phyloP scores from a whole-genome alignment of 306 rosid species.

The Acacia crassicarpa region DNA sequence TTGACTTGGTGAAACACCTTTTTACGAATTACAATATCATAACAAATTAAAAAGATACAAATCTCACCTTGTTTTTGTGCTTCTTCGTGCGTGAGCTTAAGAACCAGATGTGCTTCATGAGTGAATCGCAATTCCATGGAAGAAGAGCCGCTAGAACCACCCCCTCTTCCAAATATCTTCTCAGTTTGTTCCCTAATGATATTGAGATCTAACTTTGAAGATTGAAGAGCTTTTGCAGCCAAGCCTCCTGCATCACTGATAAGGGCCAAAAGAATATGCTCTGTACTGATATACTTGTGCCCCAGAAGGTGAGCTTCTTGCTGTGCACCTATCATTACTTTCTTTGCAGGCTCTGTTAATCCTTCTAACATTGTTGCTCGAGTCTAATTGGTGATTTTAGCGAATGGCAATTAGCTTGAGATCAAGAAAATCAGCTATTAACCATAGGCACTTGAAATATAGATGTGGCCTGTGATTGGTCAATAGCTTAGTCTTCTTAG shows the following conservation, averaged over 20 bases:
- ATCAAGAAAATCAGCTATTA: neutral
- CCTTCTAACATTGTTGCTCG: slow-evolving; percentile 60
- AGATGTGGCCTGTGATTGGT: neutral
- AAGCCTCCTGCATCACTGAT: slow-evolving; percentile 64
- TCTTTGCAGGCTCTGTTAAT: slow-evolving; percentile 60
- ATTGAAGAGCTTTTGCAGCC: slow-evolving; percentile 67
- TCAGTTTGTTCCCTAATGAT: slow-evolving; percentile 66
- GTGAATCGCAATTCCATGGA: slow-evolving; percentile 65
- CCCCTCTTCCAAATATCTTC: slow-evolving; percentile 70
- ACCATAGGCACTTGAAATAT: neutral
- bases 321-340: slow-evolving; percentile 66
- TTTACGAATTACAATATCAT: neutral
- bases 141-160: slow-evolving; percentile 53
- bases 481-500: neutral
- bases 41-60: neutral
- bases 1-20: neutral
- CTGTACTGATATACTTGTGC: slow-evolving; percentile 73
- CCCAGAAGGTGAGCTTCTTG: slow-evolving; percentile 71
- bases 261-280: slow-evolving; percentile 73
- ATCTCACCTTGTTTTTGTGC: slow-evolving; percentile 60
- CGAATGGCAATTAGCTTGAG: neutral
- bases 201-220: slow-evolving; percentile 64
- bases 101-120: slow-evolving; percentile 64
- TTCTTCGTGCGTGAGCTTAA: slow-evolving; percentile 64
- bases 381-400: neutral